Evolutionary conservation across 306 rosid species (phyloP), one percentile per base, ranked within the genome.

Genomic region (Sicyos edulis): DNA sequence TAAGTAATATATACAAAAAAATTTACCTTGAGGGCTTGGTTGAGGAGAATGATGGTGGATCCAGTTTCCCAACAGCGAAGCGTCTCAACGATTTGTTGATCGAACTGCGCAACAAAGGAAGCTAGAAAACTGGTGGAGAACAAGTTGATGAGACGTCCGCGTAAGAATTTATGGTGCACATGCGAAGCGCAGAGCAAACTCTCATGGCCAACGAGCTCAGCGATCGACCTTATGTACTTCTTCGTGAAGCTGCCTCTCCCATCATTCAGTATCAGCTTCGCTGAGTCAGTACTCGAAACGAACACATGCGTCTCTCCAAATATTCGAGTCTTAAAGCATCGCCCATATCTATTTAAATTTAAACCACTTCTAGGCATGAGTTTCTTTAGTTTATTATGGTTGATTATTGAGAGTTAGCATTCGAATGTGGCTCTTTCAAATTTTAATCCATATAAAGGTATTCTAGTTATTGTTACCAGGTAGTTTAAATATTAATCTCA

Each of bases 241-340:
- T 91, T 93, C 0, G 90, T 83, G 86, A 88, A 93, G 49, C 66
- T 88, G 2, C 87, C 89, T 54, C 66, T 88, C 34, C 66, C 90
- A 12, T 84, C 91, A 79, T 79, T 86, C 10, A 93, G 75, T 61
- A 91, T 82, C 55, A 60, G 69, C 77, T 80, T 93, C 3, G 88
- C 97, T 2, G 96, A 85, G 2, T 83, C 86, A 1, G 73, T 83
- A 73, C 84, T 83, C 8, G 97, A 90, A 1, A 87, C 78, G 52
- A 90, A 93, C 9, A 88, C 96, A 20, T 86, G 88, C 0, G 92
- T 93, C 49, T 80, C 88, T 16, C 96, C 87, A 47, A 91, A 93
- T 42, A 93, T 53, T 65, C 83, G 81, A 5, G 99, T 91, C 85
- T 78, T 81, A 80, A 93, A 91, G 60, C 97, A 90, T 32, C 76